Evolutionary conservation across 495 filamentous ascomycete genomes (phyloP), one percentile per base, ranked within the genome.

Genomic region (Daldinia loculata): DNA sequence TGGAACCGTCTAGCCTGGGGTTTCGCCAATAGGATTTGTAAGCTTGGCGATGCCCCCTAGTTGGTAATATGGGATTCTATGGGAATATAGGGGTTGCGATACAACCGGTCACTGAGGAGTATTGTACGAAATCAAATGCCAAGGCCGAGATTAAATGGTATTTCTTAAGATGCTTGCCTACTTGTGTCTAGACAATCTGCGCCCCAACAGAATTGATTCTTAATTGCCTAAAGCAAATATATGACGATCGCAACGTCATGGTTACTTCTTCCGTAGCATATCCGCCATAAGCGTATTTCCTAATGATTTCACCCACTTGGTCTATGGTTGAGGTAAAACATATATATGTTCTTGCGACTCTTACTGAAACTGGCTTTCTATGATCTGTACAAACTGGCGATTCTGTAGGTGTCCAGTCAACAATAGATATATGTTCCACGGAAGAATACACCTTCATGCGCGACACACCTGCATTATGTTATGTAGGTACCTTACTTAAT

Each of bases 221-320:
- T 36, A 68, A 68, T 68, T 68, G 66, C 66, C 66, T 68, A 62
- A 68, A 68, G 52, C 19, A 17, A 62, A 38, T 30, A 6, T 14
- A 3, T 57, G 58, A 41, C 52, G 58, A 68, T 68, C 51, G 22
- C 36, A 63, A 62, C 52, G 59, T 59, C 66, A 69, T 51, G 36
- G 14, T 68, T 19, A 61, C 57, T 22, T 48, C 30, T 27, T 63
- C 51, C 58, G 36, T 6, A 19, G 19, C 41, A 22, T n/a, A 27
- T 63, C 3, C 24, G 6, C 5, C 15, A 26, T 52, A 3, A 30
- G 43, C 51, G n/a, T 14, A 29, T 26, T 50, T 30, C 9, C 27
- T 50, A 8, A 27, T 50, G 17, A 11, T 36, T 30, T 34, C 30
- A 34, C 8, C 17, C 24, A n/a, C 15, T 17, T 41, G 4, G 5